Evolutionary conservation across 768 basidiomycete genomes (phyloP).

Genomic region (Rhodotorula graminis): DNA sequence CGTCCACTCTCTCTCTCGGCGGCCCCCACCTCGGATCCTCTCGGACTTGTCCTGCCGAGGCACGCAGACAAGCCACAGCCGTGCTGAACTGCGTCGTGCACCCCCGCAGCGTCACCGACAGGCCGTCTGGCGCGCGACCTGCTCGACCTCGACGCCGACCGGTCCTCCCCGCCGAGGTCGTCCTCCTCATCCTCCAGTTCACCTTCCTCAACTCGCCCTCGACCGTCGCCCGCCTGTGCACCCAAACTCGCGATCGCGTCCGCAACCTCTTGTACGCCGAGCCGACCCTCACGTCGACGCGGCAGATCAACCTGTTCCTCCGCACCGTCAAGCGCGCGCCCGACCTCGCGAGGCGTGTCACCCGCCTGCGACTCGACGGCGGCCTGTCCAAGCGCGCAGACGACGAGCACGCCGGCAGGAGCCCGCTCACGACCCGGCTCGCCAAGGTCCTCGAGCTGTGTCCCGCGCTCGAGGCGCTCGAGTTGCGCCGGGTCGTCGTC

Average conservation of each 20-base stretch:
- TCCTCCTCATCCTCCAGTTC: constrained; percentile 13
- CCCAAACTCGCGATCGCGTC: constrained; percentile 7
- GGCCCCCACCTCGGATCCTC: not conserved
- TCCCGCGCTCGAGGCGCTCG: not conserved
- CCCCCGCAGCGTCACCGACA: not conserved
- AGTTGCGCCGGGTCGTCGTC: not conserved
- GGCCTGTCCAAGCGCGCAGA: not conserved
- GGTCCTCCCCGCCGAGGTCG: constrained; percentile 16
- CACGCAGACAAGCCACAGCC: too few species aligned
- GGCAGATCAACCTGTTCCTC: constrained; percentile 21
- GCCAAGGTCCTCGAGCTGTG: constrained; percentile 16
- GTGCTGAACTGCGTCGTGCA: not conserved
- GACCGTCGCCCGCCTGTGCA: constrained; percentile 10
- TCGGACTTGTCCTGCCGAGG: too few species aligned
- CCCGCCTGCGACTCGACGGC: not conserved
- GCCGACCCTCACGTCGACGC: not conserved
- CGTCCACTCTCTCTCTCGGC: not conserved
- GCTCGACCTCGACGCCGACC: too few species aligned
- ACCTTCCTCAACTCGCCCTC: not conserved
- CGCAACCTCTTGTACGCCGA: constrained; percentile 15
- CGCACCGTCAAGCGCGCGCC: not conserved
- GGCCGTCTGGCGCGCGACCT: too few species aligned
- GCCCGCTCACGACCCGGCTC: constrained; percentile 20
- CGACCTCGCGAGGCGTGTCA: not conserved
- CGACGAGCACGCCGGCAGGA: not conserved